These are phyloP conservation scores for Tuber indicum DNA, from an alignment of 495 filamentous ascomycete species.

Conservation along the genomic window DNA sequence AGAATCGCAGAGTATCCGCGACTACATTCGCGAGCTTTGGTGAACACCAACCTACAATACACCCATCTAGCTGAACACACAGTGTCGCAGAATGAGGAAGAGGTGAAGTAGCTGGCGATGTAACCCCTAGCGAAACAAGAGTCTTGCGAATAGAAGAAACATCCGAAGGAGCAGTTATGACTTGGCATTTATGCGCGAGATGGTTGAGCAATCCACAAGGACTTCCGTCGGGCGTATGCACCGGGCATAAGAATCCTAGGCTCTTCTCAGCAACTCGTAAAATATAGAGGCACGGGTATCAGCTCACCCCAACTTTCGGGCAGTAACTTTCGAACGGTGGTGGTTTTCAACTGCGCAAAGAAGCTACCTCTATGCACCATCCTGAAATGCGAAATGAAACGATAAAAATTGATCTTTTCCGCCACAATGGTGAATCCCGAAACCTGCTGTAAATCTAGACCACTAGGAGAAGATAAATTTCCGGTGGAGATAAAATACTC, in stretches of 20 bases:
- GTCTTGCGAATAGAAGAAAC: constrained; percentile 64
- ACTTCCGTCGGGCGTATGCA: constrained; percentile 92
- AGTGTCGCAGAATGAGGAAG: constrained; percentile 72
- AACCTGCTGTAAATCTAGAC: constrained; percentile 86
- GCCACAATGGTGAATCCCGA: constrained; percentile 95
- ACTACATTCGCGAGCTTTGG: constrained; percentile 72
- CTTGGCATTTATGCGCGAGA: constrained; percentile 88
- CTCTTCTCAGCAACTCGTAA: constrained; percentile 4
- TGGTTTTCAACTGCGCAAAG: constrained; percentile 96
- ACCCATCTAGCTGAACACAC: constrained; percentile 80
- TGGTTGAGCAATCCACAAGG: constrained; percentile 95
- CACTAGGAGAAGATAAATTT: constrained; percentile 82
- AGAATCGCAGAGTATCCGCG: constrained; percentile 75
- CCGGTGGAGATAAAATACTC: constrained; percentile 97
- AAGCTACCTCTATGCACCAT: constrained; percentile 99
- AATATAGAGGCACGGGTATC: not conserved
- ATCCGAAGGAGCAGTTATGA: constrained; percentile 65
- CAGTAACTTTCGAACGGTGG: constrained; percentile 86
- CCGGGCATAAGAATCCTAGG: constrained; percentile 75
- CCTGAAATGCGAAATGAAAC: constrained; percentile 97
- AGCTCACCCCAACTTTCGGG: constrained; percentile 83
- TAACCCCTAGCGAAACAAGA: constrained; percentile 70
- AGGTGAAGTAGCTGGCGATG: constrained; percentile 56
- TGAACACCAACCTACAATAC: constrained; percentile 81
- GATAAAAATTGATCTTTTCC: constrained; percentile 98